phyloP scores from a whole-genome alignment of 139 green algal genomes.

The Edaphochlamys debaryana region DNA sequence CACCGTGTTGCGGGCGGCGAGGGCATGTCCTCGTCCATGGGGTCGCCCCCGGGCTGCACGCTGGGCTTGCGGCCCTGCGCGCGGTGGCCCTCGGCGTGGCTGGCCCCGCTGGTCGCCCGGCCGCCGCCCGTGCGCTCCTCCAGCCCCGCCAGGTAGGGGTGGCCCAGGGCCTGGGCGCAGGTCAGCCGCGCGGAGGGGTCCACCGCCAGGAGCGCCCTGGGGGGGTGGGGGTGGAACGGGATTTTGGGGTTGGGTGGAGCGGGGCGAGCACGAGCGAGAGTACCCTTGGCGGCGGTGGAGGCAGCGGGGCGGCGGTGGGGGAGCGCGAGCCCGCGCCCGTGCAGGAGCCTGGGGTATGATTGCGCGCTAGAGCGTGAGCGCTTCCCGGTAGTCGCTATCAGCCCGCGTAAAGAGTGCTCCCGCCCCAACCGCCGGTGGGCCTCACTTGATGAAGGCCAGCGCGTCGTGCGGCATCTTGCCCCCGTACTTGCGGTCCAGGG shows the following conservation, averaged over 20 bases:
- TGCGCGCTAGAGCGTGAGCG: too few relatives aligned
- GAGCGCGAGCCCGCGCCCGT: too few relatives aligned
- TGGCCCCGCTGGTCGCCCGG: background rate
- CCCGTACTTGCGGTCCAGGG: slow-evolving; percentile 65
- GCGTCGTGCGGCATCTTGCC: slow-evolving; percentile 60
- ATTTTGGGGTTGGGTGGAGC: background rate
- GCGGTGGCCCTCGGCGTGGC: too few relatives aligned
- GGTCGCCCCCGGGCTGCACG: slow-evolving; percentile 20
- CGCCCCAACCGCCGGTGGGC: slow-evolving; percentile 1
- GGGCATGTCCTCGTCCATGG: slow-evolving; percentile 43
- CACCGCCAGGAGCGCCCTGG: slow-evolving; percentile 63
- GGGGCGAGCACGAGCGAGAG: background rate
- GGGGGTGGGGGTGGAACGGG: background rate
- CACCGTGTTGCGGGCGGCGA: slow-evolving; percentile 18
- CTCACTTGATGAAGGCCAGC: slow-evolving; percentile 69
- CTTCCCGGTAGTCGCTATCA: too few relatives aligned
- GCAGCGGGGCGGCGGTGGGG: too few relatives aligned
- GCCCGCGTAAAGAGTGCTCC: background rate
- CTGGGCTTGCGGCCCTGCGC: slow-evolving; percentile 9
- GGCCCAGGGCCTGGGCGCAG: slow-evolving; percentile 51
- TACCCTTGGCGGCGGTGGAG: too few relatives aligned
- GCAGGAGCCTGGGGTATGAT: too few relatives aligned
- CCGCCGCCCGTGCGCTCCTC: slow-evolving; percentile 14
- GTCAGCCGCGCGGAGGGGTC: slow-evolving; percentile 62
- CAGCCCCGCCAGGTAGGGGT: slow-evolving; percentile 68